phyloP scores from a whole-genome alignment of 176 grass and related monocot species.

The Stipa capillata region DNA sequence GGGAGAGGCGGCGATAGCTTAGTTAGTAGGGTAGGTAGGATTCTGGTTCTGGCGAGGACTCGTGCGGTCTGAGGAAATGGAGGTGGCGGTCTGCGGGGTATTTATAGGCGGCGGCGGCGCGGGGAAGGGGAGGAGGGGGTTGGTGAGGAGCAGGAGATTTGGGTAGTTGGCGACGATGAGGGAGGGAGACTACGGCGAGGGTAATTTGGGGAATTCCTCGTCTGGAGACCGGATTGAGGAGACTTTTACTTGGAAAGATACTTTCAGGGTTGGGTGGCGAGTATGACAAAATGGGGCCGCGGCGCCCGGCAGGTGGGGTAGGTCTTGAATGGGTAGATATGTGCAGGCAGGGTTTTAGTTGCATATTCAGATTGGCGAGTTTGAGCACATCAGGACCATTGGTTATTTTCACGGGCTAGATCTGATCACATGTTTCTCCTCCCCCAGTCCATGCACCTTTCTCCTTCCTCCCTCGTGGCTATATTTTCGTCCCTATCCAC shows the following conservation, averaged over 20 bases:
- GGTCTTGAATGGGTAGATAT: not conserved
- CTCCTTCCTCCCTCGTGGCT: too few species aligned
- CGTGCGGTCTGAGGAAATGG: conserved; percentile 28
- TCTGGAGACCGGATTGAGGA: not conserved
- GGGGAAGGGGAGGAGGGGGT: not conserved
- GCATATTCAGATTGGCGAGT: not conserved
- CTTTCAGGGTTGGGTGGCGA: not conserved
- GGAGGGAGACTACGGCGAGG: not conserved
- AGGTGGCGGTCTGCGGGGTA: conserved; percentile 13
- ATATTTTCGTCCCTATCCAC: too few species aligned
- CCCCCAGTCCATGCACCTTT: too few species aligned
- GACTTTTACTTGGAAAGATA: not conserved
- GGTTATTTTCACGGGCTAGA: not conserved
- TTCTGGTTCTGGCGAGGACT: not conserved
- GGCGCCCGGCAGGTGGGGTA: not conserved
- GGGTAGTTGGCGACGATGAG: conserved; percentile 1
- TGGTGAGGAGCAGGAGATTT: conserved; percentile 8
- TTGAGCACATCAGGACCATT: not conserved
- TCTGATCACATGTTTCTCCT: too few species aligned
- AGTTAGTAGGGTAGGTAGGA: not conserved
- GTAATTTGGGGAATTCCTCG: not conserved
- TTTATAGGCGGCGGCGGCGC: conserved; percentile 29
- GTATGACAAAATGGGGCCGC: not conserved
- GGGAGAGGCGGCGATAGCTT: not conserved
- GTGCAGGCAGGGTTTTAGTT: not conserved